Evolutionary conservation across 2,329 filamentous ascomycete genomes (phyloP).

Genomic region (Stachybotrys elegans): DNA sequence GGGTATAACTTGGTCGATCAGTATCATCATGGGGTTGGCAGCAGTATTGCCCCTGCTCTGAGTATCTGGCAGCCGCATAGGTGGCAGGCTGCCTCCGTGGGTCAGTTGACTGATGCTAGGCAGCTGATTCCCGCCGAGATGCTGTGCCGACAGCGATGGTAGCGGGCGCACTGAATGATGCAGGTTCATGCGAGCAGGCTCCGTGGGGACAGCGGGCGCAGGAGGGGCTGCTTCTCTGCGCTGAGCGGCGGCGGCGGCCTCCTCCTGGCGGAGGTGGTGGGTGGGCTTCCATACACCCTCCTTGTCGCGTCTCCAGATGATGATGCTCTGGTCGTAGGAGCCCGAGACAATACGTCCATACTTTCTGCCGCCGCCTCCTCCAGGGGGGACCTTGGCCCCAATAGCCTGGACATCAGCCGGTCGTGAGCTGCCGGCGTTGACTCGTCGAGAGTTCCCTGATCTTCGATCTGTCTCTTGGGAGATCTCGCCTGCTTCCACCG

Average conservation of each 20-base stretch:
- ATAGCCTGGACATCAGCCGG: conserved; percentile 74
- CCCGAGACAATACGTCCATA: conserved; percentile 96
- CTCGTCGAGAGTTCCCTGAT: conserved; percentile 33
- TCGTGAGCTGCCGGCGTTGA: conserved; percentile 68
- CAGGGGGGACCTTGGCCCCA: conserved; percentile 83
- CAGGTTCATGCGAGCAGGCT: neutral
- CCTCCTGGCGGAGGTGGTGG: conserved; percentile 70
- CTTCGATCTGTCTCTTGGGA: conserved; percentile 26
- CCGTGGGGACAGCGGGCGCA: neutral
- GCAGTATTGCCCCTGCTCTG: conserved; percentile 25
- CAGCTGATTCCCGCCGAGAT: conserved; percentile 5
- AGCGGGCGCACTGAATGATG: conserved; percentile 12
- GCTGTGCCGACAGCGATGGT: conserved; percentile 4
- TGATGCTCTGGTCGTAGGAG: conserved; percentile 92
- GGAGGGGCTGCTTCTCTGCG: conserved; percentile 15
- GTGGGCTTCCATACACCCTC: conserved; percentile 80
- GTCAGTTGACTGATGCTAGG: conserved; percentile 4
- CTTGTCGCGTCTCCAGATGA: conserved; percentile 86
- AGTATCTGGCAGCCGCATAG: conserved; percentile 7
- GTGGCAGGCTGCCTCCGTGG: neutral
- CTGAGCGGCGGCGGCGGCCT: conserved; percentile 52
- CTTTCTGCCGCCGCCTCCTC: conserved; percentile 81
- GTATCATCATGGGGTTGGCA: conserved; percentile 35
- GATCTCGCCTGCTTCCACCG: conserved; percentile 46
- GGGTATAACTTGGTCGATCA: conserved; percentile 50